Conservation (phyloP, 352 stramenopile species). For the Pythium phragmiticola region DNA sequence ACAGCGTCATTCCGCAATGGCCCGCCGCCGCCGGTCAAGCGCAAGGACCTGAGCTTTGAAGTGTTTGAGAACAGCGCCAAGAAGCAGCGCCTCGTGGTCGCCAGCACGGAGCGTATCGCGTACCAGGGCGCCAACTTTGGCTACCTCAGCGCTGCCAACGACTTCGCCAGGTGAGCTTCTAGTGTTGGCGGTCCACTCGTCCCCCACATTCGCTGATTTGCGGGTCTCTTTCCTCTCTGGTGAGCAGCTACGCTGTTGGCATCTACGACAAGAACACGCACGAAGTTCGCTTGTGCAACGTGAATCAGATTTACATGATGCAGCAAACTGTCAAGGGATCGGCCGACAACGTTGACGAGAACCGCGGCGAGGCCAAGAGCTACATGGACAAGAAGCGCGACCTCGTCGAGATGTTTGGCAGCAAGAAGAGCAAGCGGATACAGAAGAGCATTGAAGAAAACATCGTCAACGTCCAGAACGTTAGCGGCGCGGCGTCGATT, state of each 20-base stretch:
- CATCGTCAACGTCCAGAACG: conserved; percentile 73
- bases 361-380: conserved; percentile 54
- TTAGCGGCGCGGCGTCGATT: conserved; percentile 67
- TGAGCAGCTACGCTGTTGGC: conserved; percentile 59
- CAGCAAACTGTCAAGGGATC: conserved; percentile 77
- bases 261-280: conserved; percentile 76
- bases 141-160: conserved; percentile 68
- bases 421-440: conserved; percentile 85
- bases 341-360: conserved; percentile 66
- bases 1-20: conserved; percentile 82
- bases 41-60: conserved; percentile 67
- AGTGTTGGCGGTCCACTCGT: neutral
- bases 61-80: conserved; percentile 80
- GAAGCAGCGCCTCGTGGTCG: conserved; percentile 79
- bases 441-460: conserved; percentile 83
- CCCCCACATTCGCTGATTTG: neutral
- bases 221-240: neutral
- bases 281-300: conserved; percentile 74
- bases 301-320: conserved; percentile 85
- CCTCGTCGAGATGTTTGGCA: conserved; percentile 77
- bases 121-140: conserved; percentile 87
- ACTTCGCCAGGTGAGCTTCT: conserved; percentile 46
- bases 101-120: conserved; percentile 75
- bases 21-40: conserved; percentile 52
- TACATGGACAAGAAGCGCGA: conserved; percentile 70